Percentiles rank a stretch among this genome's conserved stretches.
Conservation (phyloP, 148 eudicot species). For the Fagopyrum tataricum region DNA sequence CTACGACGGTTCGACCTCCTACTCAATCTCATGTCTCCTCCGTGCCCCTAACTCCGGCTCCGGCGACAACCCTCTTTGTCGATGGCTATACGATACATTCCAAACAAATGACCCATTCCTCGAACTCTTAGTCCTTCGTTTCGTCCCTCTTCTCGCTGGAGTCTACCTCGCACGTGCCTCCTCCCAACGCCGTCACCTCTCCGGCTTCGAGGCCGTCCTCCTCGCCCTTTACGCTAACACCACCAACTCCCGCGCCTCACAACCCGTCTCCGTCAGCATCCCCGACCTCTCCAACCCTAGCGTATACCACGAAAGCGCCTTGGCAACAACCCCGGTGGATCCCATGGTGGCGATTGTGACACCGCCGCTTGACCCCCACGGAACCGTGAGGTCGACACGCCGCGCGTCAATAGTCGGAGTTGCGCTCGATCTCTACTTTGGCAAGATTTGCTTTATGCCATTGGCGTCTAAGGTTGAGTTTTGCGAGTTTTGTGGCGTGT, state of each 20-base stretch:
- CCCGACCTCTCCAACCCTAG: slow-evolving; percentile 75
- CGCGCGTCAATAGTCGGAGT: slow-evolving; percentile 81
- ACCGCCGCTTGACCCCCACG: slow-evolving; percentile 65
- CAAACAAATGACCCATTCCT: slow-evolving; percentile 56
- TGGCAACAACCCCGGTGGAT: slow-evolving; percentile 23
- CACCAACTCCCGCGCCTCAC: slow-evolving; percentile 47
- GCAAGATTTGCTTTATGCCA: slow-evolving; percentile 54
- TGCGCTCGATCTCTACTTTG: slow-evolving; percentile 58
- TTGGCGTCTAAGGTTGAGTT: slow-evolving; percentile 60
- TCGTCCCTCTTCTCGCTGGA: slow-evolving; percentile 62
- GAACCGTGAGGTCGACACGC: slow-evolving; percentile 65
- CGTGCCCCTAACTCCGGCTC: slow-evolving; percentile 68
- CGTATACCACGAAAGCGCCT: slow-evolving; percentile 61
- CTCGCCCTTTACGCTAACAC: slow-evolving; percentile 70
- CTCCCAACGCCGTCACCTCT: slow-evolving; percentile 32
- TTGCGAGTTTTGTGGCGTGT: slow-evolving; percentile 47
- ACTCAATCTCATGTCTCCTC: slow-evolving; percentile 54
- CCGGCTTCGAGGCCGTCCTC: slow-evolving; percentile 86
- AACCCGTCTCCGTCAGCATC: slow-evolving; percentile 44
- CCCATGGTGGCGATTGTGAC: slow-evolving; percentile 58
- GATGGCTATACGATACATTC: slow-evolving; percentile 93
- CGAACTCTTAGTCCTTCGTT: slow-evolving; percentile 71
- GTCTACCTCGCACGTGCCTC: slow-evolving; percentile 60
- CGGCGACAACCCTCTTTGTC: slow-evolving; percentile 71
- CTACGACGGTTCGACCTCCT: slow-evolving; percentile 35